A percentile compares a stretch with the other conserved stretches of the same genome.
Evolutionary conservation across 1,284 basidiomycete genomes (phyloP).

Genomic region (Papiliotrema fonsecae): DNA sequence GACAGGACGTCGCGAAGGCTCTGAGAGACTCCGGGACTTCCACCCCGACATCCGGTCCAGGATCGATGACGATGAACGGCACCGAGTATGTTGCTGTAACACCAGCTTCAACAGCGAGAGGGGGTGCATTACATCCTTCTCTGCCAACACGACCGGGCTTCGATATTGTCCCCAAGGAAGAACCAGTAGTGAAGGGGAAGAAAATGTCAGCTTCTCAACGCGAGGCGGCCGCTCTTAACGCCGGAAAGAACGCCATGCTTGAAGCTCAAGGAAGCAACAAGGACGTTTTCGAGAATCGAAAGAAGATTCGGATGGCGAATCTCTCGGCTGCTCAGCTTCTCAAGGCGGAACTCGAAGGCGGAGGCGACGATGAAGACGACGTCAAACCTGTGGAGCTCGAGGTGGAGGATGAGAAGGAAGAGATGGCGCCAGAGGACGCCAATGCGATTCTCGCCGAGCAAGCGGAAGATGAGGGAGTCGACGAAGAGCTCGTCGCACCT

Average conservation of each 20-base stretch:
- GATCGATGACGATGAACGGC: constrained; percentile 47
- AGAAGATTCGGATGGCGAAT: constrained; percentile 89
- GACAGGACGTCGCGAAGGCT: constrained; percentile 48
- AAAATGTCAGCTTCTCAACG: constrained; percentile 17
- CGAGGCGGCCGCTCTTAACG: constrained; percentile 15
- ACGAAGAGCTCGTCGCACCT: constrained; percentile 23
- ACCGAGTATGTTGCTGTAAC: constrained; percentile 45
- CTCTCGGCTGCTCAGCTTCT: constrained; percentile 90
- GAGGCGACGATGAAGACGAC: constrained; percentile 43
- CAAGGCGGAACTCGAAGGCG: constrained; percentile 74
- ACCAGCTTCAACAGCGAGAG: constrained; percentile 28
- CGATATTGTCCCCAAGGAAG: constrained; percentile 60
- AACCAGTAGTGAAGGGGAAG: constrained; percentile 17
- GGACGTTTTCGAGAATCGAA: constrained; percentile 80
- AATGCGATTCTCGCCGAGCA: constrained; percentile 14
- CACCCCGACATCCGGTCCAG: constrained; percentile 12
- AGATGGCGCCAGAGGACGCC: constrained; percentile 14
- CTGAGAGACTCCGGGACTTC: constrained; percentile 8
- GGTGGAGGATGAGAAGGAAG: constrained; percentile 19
- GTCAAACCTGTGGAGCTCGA: constrained; percentile 10
- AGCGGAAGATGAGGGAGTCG: constrained; percentile 21
- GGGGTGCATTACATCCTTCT: constrained; percentile 47
- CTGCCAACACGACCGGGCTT: constrained; percentile 58
- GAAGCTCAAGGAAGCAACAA: constrained; percentile 60
- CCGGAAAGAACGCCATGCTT: constrained; percentile 51